A percentile compares a stretch with the other conserved stretches of the same genome.
Evolutionary conservation across 352 stramenopile genomes (phyloP).

Genomic region (Pilasporangium apinafurcum): DNA sequence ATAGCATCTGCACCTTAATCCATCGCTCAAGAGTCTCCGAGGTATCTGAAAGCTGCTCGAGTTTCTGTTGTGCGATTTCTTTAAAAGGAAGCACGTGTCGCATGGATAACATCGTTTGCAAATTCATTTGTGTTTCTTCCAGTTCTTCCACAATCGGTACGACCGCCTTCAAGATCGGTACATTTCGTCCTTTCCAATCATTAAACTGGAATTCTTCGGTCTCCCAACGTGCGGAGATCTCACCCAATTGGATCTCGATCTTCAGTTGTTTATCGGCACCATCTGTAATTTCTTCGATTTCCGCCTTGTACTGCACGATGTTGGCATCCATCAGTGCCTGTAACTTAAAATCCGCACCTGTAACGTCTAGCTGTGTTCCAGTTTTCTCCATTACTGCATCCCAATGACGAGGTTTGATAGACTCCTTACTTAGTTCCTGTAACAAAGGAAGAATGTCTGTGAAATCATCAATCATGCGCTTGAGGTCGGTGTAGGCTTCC

Average conservation of each 20-base stretch:
- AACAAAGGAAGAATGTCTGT: constrained; percentile 95
- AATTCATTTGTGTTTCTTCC: constrained; percentile 97
- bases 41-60: constrained; percentile 94
- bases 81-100: constrained; percentile 95
- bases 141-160: constrained; percentile 96
- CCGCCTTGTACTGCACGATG: constrained; percentile 87
- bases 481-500: constrained; percentile 96
- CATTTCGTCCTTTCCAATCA: constrained; percentile 91
- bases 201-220: constrained; percentile 95
- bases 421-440: constrained; percentile 95
- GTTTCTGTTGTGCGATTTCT: constrained; percentile 91
- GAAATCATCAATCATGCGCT: constrained; percentile 98
- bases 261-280: constrained; percentile 97
- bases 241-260: constrained; percentile 92
- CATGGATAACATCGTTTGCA: constrained; percentile 98
- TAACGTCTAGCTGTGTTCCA: constrained; percentile 90
- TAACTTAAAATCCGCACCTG: constrained; percentile 93
- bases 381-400: constrained; percentile 95
- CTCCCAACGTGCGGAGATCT: constrained; percentile 94
- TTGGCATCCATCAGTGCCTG: constrained; percentile 93
- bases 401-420: constrained; percentile 96
- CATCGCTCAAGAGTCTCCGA: constrained; percentile 97
- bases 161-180: constrained; percentile 95
- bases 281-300: constrained; percentile 98
- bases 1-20: constrained; percentile 98